Base-by-base conservation (phyloP, 257 asterid species). In the Mentha longifolia region DNA sequence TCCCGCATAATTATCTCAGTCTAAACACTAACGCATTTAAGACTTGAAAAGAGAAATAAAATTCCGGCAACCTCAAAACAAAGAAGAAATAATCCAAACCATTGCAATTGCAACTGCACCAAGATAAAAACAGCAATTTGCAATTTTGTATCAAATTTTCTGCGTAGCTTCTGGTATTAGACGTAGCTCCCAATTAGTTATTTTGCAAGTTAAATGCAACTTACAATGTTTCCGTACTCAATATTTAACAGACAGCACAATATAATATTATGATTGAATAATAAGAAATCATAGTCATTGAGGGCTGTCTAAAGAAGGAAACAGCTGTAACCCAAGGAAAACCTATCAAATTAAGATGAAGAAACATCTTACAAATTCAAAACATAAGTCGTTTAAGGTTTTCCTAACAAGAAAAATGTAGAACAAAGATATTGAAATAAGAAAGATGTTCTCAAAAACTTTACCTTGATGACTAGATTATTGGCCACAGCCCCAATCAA, bases 381-480 rank as follows among this genome's bases (percentile, higher is more conserved):
- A 31, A 56, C 11, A 35, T 9, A 22, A 51, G 30, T 31, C 67
- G 63, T 55, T 37, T 25, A 67, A 7, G 64, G 31, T 25, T 60
- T 20, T 70, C 28, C 10, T 17, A 17, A 31, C 10, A 43, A 30
- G 39, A 55, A 25, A 71, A n/a, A 8, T 58, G 37, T 8, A 13
- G 49, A 37, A 2, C 14, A 31, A 11, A 17, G 31, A 55, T 59
- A 12, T 9, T 25, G 12, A 50, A 55, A 54, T 11, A 54, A 30
- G 46, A 22, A 57, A 3, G n/a, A 16, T 7, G 13, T 7, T 58
- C 39, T 6, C 35, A 17, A 43, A 16, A 17, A 56, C 7, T 20
- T 39, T 88, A 94, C 99, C 98, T 89, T 89, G 71, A 94, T 84
- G 79, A 91, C 89, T 52, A 94, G 92, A 83, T 92, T 94, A 81